A percentile compares a stretch with the other conserved stretches of the same genome.
Evolutionary conservation across 139 green algal genomes (phyloP).

Genomic region (Mesotaenium endlicherianum): DNA sequence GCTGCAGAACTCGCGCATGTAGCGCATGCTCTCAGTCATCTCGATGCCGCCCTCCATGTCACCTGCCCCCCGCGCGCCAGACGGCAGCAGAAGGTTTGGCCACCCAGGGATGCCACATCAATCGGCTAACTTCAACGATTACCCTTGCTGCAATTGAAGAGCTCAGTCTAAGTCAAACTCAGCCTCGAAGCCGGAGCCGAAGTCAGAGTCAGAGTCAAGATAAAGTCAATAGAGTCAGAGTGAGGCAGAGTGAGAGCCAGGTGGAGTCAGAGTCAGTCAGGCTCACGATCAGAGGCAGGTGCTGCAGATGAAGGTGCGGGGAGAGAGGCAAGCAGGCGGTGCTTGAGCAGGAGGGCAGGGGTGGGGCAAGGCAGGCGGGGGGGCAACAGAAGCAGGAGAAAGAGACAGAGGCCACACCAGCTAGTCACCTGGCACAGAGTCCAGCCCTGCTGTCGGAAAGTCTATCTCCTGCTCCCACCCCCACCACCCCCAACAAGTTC

Average conservation of each 20-base stretch:
- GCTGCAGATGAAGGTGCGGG: background rate
- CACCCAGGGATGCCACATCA: no score
- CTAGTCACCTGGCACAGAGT: constrained; percentile 40
- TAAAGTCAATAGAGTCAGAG: no score
- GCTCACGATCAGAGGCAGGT: background rate
- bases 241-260: background rate
- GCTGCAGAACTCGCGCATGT: constrained; percentile 35
- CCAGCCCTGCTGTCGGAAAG: constrained; percentile 47
- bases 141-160: no score
- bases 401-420: background rate
- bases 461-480: constrained; percentile 43
- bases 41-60: constrained; percentile 47
- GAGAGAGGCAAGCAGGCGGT: background rate
- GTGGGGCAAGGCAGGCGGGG: background rate
- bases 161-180: no score
- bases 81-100: no score
- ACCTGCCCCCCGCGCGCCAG: background rate
- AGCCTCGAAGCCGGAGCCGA: no score
- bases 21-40: constrained; percentile 45
- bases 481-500: background rate
- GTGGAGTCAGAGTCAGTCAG: background rate
- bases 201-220: no score
- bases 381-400: background rate
- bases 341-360: background rate
- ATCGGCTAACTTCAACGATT: no score